Conservation (phyloP, 2,329 filamentous ascomycete species). For the Colletotrichum sp. region DNA sequence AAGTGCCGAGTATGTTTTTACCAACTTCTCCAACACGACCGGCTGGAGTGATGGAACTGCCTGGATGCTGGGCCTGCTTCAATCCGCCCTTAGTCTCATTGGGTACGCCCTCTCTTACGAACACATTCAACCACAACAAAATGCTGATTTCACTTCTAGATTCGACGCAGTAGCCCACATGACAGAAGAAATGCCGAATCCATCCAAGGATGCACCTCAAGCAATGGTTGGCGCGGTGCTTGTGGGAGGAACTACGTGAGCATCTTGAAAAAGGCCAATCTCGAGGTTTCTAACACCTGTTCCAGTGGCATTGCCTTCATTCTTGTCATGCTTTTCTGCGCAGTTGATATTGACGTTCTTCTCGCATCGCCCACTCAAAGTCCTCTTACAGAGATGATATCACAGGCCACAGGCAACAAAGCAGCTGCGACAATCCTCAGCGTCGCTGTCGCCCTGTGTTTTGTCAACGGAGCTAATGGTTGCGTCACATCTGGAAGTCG, state of each 20-base stretch:
- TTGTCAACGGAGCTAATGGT: conserved; percentile 32
- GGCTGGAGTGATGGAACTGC: conserved; percentile 51
- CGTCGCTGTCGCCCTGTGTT: conserved; percentile 28
- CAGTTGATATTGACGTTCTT: conserved; percentile 41
- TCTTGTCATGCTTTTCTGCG: conserved; percentile 48
- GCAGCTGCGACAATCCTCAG: conserved; percentile 32
- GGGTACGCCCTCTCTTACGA: conserved; percentile 49
- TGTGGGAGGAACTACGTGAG: conserved; percentile 45
- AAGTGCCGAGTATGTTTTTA: conserved; percentile 45
- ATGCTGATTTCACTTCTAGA: not conserved
- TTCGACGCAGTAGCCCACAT: conserved; percentile 41
- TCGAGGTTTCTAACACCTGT: not conserved
- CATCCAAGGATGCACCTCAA: conserved; percentile 34
- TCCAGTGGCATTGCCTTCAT: conserved; percentile 40
- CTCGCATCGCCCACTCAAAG: conserved; percentile 44
- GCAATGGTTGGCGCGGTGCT: conserved; percentile 37
- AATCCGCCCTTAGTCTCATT: conserved; percentile 37
- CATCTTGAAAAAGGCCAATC: accelerated
- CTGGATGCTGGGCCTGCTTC: conserved; percentile 52
- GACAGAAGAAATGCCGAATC: conserved; percentile 35
- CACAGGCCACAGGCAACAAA: conserved; percentile 29
- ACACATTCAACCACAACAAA: not conserved
- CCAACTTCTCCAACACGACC: conserved; percentile 47
- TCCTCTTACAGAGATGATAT: conserved; percentile 45
- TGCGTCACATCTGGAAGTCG: conserved; percentile 39